A percentile compares a stretch with the other conserved stretches of the same genome.
phyloP scores from a whole-genome alignment of 495 filamentous ascomycete genomes.

The Tuber calosporum region DNA sequence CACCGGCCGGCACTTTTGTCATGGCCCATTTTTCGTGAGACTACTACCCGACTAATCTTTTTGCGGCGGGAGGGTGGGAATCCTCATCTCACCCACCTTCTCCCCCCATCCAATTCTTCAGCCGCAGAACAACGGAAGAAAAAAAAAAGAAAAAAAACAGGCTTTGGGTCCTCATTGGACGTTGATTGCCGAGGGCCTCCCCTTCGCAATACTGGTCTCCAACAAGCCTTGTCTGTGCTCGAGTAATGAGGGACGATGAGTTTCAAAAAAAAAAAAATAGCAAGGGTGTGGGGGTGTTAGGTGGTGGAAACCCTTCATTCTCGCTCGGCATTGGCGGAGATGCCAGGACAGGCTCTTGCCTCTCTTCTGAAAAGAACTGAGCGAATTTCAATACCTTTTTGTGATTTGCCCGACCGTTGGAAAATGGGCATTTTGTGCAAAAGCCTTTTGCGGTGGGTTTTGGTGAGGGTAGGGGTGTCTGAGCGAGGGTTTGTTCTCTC shows the following conservation, averaged over 20 bases:
- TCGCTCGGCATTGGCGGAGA: neutral
- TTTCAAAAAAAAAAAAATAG: neutral
- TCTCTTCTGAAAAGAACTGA: neutral
- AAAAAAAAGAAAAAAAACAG: neutral
- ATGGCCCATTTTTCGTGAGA: neutral
- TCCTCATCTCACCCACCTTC: neutral
- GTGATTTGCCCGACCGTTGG: neutral
- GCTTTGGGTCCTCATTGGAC: neutral
- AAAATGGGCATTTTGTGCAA: neutral
- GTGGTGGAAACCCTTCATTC: neutral
- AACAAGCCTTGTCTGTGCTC: constrained; percentile 4
- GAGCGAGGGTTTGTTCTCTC: neutral
- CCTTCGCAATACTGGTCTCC: neutral
- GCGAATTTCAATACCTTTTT: neutral
- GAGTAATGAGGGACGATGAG: neutral
- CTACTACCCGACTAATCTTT: neutral
- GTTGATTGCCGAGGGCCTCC: neutral
- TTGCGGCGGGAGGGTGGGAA: neutral
- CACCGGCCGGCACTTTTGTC: neutral
- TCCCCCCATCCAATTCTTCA: neutral
- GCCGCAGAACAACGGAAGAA: neutral
- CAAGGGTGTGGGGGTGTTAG: neutral
- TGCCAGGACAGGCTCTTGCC: neutral
- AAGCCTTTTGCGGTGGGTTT: neutral
- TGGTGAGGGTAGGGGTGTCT: neutral